A percentile compares a stretch with the other conserved stretches of the same genome.
phyloP scores from a whole-genome alignment of 208 protist species.

The Leishmania major region DNA sequence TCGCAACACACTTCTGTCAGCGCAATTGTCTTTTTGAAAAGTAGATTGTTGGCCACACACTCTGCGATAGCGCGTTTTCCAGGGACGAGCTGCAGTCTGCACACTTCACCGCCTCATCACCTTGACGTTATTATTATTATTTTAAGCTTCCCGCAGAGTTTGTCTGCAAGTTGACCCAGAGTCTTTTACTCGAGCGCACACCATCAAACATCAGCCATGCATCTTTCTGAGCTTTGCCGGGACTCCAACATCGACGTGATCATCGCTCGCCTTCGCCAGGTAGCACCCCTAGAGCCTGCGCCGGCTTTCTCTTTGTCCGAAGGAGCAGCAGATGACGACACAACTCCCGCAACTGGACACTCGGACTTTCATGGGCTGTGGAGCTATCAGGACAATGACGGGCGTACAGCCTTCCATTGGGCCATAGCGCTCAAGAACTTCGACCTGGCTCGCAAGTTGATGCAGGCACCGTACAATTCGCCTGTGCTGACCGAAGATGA shows the following conservation, averaged over 20 bases:
- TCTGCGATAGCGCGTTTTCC: background rate
- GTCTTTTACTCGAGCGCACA: background rate
- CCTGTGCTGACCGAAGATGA: conserved; percentile 77
- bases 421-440: conserved; percentile 82
- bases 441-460: conserved; percentile 58
- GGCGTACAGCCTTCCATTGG: conserved; percentile 91
- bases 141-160: background rate
- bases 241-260: conserved; percentile 57
- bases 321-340: conserved; percentile 5
- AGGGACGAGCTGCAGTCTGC: background rate
- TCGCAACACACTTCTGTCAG: background rate
- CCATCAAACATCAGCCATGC: conserved; percentile 11
- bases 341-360: conserved; percentile 1
- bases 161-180: background rate
- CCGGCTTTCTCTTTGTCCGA: background rate
- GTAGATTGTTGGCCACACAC: background rate
- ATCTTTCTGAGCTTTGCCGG: conserved; percentile 80
- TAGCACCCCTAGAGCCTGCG: conserved; percentile 29
- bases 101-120: background rate
- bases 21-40: background rate
- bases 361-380: conserved; percentile 50
- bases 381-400: conserved; percentile 83
- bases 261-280: conserved; percentile 40
- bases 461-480: conserved; percentile 58
- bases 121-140: background rate